phyloP scores from a whole-genome alignment of 352 stramenopile genomes.

The Globisporangium perplexum region DNA sequence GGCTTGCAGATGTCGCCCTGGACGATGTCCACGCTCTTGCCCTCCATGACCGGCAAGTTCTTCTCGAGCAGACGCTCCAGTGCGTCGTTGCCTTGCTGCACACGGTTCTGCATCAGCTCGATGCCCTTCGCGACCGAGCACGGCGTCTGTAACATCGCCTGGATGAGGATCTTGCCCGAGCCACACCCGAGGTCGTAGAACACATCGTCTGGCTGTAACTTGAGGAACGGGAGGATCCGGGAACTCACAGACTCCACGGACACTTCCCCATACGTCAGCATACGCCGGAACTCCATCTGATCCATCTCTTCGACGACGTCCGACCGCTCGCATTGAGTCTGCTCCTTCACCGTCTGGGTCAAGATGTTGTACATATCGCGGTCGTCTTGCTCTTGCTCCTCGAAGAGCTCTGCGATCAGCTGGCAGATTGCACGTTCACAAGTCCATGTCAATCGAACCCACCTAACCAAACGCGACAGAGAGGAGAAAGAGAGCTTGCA shows the following conservation, averaged over 20 bases:
- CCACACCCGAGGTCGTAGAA: conserved; percentile 84
- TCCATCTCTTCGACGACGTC: conserved; percentile 66
- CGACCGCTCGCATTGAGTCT: conserved; percentile 60
- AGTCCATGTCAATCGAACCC: background rate
- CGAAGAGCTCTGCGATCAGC: conserved; percentile 53
- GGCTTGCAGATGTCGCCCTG: conserved; percentile 72
- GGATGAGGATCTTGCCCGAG: conserved; percentile 76
- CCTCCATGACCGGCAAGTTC: conserved; percentile 27
- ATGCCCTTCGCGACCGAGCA: conserved; percentile 67
- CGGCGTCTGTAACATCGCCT: conserved; percentile 63
- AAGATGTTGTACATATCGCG: conserved; percentile 73
- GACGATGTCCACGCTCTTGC: conserved; percentile 58
- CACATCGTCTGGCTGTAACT: conserved; percentile 57
- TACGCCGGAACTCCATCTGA: conserved; percentile 53
- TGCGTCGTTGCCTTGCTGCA: conserved; percentile 47
- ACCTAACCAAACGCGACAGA: too few relatives aligned
- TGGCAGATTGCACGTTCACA: background rate
- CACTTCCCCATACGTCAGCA: conserved; percentile 83
- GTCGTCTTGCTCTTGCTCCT: conserved; percentile 75
- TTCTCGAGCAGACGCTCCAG: conserved; percentile 41
- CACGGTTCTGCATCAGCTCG: conserved; percentile 83
- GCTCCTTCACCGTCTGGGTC: conserved; percentile 48
- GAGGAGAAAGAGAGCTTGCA: too few relatives aligned
- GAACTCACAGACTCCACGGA: conserved; percentile 55
- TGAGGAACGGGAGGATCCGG: conserved; percentile 62